Base-by-base conservation (phyloP, 768 basidiomycete species). In the Naematelia aurantialba region DNA sequence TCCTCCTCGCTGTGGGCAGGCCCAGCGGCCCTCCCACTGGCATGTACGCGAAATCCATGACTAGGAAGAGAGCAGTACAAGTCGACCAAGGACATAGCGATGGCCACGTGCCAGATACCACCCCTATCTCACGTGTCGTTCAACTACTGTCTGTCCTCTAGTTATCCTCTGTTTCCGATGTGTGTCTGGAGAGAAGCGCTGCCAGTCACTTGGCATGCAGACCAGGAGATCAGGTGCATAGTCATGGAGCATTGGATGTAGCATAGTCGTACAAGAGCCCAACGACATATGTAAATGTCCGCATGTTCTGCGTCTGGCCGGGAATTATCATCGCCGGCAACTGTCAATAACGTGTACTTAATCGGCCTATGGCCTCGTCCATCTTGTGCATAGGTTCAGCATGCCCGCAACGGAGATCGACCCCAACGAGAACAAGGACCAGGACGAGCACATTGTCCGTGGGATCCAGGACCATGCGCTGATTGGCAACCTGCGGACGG, bases 381-480 rank as follows among this genome's bases (percentile, higher is more conserved):
- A 44, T 19, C 42, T 12, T 44, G 12, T 19, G 12, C 19, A 12
- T 44, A 12, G 12, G 17, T 13, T 51, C 29, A 61, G 21, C 25
- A 57, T 56, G 55, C 25, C 60, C 25, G 19, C 59, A 26, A 45
- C 45, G 31, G 22, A 54, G 34, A n/a, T 26, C 4, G 50, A 52
- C 31, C 31, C 49, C 17, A 59, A 52, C 45, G 48, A 27, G 58
- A 52, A 30, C 45, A 31, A 11, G 47, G 68, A 73, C 55, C 26
- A 19, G 24, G 52, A 61, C n/a, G 69, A 65, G 14, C 34, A 45
- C 3, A 62, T 63, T 55, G 60, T 76, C 30, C 56, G 72, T 19
- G 72, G 69, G 30, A 76, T 76, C 45, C 72, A 76, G 44, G 73
- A 78, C 51, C 73, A 78, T 65, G 77, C 77, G 1, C 56, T 78